These are phyloP conservation scores for Austroboletus festivus DNA, from an alignment of 768 basidiomycete genomes.

Conservation along the genomic window DNA sequence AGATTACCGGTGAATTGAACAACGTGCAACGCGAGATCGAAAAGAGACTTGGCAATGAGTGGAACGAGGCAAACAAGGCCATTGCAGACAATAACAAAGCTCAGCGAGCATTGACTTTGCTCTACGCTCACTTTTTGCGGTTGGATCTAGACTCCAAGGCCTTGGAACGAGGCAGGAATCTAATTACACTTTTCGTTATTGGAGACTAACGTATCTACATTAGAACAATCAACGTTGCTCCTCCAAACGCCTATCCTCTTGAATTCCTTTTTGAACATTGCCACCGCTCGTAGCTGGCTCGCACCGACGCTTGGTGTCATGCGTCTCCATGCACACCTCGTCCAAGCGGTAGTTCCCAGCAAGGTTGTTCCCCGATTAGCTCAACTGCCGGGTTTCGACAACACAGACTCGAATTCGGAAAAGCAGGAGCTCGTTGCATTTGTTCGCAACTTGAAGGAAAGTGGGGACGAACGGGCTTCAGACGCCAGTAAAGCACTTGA, in stretches of 20 bases:
- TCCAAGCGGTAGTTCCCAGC: constrained; percentile 76
- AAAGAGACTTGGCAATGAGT: constrained; percentile 48
- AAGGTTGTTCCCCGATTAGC: constrained; percentile 46
- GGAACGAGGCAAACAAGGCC: constrained; percentile 48
- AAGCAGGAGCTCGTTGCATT: constrained; percentile 16
- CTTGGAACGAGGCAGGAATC: constrained; percentile 61
- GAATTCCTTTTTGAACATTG: constrained; percentile 77
- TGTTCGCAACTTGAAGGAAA: constrained; percentile 17
- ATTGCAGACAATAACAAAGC: constrained; percentile 36
- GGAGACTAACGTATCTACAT: background rate
- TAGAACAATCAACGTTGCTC: constrained; percentile 72
- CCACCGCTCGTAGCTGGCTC: constrained; percentile 88
- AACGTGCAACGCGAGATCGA: constrained; percentile 52
- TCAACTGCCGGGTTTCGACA: constrained; percentile 75
- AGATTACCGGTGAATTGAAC: constrained; percentile 39
- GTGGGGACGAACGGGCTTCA: constrained; percentile 13
- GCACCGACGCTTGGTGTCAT: constrained; percentile 72
- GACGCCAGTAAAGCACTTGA: constrained; percentile 54
- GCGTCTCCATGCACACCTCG: constrained; percentile 78
- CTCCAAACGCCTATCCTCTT: constrained; percentile 71
- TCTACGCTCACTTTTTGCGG: constrained; percentile 85
- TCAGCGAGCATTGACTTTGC: constrained; percentile 58
- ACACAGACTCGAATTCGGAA: constrained; percentile 30
- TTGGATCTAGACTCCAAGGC: constrained; percentile 47
- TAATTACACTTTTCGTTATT: background rate